phyloP scores from a whole-genome alignment of 139 green algal species.

The Volvox reticuliferus region DNA sequence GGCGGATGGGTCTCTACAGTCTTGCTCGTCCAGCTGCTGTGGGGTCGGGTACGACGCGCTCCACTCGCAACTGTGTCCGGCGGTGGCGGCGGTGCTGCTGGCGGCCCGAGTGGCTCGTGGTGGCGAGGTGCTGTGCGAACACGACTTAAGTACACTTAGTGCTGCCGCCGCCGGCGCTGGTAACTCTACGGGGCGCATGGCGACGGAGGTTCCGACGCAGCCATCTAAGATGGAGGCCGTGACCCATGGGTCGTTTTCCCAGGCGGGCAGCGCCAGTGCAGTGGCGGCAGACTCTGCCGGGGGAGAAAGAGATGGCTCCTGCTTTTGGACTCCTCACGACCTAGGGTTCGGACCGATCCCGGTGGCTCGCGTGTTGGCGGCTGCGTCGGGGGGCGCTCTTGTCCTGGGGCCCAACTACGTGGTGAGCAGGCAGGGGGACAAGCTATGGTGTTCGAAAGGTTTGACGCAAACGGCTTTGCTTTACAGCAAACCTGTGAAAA shows the following conservation, averaged over 20 bases:
- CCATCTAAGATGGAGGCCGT: too few species aligned
- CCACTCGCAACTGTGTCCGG: slow-evolving; percentile 33
- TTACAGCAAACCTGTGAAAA: too few species aligned
- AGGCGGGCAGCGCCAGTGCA: too few species aligned
- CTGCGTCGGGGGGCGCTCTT: slow-evolving; percentile 12
- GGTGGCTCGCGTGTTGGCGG: neutral
- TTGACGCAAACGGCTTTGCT: too few species aligned
- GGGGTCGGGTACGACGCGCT: slow-evolving; percentile 47
- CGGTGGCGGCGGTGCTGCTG: slow-evolving; percentile 44
- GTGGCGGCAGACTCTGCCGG: neutral
- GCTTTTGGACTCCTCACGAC: neutral
- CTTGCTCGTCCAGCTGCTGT: slow-evolving; percentile 36
- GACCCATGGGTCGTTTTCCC: too few species aligned
- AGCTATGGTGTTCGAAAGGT: too few species aligned
- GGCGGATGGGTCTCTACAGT: neutral
- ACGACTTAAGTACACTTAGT: neutral
- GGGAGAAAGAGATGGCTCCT: neutral
- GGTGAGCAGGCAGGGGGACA: neutral
- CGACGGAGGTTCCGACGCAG: too few species aligned
- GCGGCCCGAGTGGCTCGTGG: neutral
- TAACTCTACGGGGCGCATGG: too few species aligned
- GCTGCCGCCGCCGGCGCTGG: neutral
- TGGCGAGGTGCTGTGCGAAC: slow-evolving; percentile 24
- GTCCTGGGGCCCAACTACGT: slow-evolving; percentile 22
- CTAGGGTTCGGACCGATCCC: neutral